phyloP scores from a whole-genome alignment of 2,329 filamentous ascomycete species.

The Tolypocladium paradoxum region DNA sequence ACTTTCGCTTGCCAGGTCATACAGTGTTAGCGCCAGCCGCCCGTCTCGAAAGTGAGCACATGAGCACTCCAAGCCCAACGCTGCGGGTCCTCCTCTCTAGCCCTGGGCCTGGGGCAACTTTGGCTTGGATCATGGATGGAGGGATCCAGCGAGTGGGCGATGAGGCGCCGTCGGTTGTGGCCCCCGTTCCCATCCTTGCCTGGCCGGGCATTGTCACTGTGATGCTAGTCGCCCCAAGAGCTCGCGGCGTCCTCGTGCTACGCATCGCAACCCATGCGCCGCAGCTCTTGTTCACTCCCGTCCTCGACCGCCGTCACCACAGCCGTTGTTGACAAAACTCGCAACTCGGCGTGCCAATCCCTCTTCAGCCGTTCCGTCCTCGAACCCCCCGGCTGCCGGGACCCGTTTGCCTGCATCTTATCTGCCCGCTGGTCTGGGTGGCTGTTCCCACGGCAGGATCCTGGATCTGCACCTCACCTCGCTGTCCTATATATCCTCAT shows the following conservation, averaged over 20 bases:
- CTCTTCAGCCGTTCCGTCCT: not conserved
- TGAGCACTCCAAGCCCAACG: slow-evolving; percentile 31
- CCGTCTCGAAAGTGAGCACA: slow-evolving; percentile 35
- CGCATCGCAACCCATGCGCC: not conserved
- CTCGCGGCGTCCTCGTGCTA: not conserved
- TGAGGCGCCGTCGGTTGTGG: slow-evolving; percentile 1
- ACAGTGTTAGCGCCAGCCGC: slow-evolving; percentile 26
- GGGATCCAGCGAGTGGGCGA: not conserved
- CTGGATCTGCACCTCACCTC: slow-evolving; percentile 1
- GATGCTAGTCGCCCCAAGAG: not conserved
- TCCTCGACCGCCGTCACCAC: not conserved
- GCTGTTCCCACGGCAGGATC: not conserved
- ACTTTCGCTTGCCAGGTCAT: slow-evolving; percentile 10
- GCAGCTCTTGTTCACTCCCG: not conserved
- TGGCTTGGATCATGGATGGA: not conserved
- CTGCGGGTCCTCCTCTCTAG: slow-evolving; percentile 19
- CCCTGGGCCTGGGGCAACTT: not conserved
- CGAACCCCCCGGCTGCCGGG: not conserved
- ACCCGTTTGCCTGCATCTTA: not conserved
- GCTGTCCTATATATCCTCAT: not conserved
- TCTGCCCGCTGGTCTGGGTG: not conserved
- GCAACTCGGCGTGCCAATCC: not conserved
- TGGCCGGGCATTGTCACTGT: not conserved
- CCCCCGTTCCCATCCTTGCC: not conserved
- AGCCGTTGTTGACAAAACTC: not conserved